These are phyloP conservation scores for Paramecium primaurelia DNA, from an alignment of 73 alveolate species.

Conservation along the genomic window DNA sequence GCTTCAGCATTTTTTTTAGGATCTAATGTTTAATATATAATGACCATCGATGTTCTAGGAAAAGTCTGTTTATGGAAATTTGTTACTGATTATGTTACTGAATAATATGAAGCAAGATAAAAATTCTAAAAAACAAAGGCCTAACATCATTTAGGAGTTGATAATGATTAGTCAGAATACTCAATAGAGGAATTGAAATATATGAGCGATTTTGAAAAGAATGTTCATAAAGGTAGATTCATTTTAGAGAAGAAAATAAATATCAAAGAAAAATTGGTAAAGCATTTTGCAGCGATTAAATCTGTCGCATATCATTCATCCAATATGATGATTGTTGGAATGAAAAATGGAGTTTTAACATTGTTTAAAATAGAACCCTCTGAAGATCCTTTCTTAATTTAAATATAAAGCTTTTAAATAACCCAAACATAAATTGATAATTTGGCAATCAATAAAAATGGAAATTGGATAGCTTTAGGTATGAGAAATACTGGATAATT, in stretches of 20 bases:
- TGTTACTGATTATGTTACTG: conserved; percentile 72
- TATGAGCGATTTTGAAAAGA: conserved; percentile 49
- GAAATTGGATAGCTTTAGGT: conserved; percentile 92
- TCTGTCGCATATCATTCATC: conserved; percentile 69
- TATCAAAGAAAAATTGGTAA: conserved; percentile 60
- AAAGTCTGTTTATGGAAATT: conserved; percentile 91
- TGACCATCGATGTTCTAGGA: conserved; percentile 86
- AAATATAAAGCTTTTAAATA: conserved; percentile 82
- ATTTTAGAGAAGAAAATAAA: conserved; percentile 88
- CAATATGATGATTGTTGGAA: conserved; percentile 84
- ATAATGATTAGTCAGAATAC: conserved; percentile 28
- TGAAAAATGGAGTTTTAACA: conserved; percentile 83
- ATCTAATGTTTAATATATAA: conserved; percentile 62
- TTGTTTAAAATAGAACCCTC: conserved; percentile 71
- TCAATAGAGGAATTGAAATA: conserved; percentile 7
- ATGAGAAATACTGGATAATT: conserved; percentile 83
- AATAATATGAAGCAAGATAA: conserved; percentile 5
- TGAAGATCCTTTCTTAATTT: conserved; percentile 65
- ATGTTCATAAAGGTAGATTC: conserved; percentile 58
- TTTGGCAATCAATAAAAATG: conserved; percentile 81
- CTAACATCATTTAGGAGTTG: conserved; percentile 48
- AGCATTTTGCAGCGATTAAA: conserved; percentile 69
- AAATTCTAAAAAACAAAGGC: not conserved
- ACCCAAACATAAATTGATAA: conserved; percentile 81
- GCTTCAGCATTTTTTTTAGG: conserved; percentile 80